Base-by-base conservation (phyloP, 257 asterid species). In the Craterostigma plantagineum region DNA sequence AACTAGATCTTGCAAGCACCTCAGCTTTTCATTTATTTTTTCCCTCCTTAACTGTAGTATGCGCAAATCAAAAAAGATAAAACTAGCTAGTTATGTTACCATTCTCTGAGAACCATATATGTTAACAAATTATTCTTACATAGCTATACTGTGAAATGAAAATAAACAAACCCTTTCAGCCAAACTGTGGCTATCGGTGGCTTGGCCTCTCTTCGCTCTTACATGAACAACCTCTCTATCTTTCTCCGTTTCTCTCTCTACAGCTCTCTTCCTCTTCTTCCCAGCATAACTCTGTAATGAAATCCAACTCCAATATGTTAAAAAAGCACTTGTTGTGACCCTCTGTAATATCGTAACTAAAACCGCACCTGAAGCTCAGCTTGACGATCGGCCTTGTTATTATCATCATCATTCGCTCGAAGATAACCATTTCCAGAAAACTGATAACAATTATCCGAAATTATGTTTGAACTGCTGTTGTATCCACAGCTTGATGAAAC, bases 201-300 rank as follows among this genome's bases (percentile, higher is more conserved):
- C 96, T 59, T 90, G 99, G 34, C 96, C 99, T 73, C 99, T 79
- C 76, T 77, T 90, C 16, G 99, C 99, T 61, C 95, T 70, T 15
- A 90, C 96, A 79, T 79, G 99, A 47, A 90, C 92, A 48, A 83
- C 99, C 57, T 90, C 96, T 63, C 68, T 62, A 3, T 73, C 73
- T 54, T 69, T 74, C 73, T 67, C 78, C 40, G 7, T 55, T 47
- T 75, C 77, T 54, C 62, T 66, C 0, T 65, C 82, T 13, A 36
- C 51, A 10, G 15, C 56, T 47, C 73, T 69, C 54, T 71, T 90
- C 50, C 99, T 75, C 73, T 79, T 90, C 57, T 64, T 90, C 30
- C 67, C 76, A 46, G 64, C 55, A 53, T 35, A 47, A 11, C 50
- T 64, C 92, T 76, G 43, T 39, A 51, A 66, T 23, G 6, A 23